Evolutionary conservation across 2,329 filamentous ascomycete genomes (phyloP), one percentile per base, ranked within the genome.

Genomic region (Cucurbitaria berberidis): DNA sequence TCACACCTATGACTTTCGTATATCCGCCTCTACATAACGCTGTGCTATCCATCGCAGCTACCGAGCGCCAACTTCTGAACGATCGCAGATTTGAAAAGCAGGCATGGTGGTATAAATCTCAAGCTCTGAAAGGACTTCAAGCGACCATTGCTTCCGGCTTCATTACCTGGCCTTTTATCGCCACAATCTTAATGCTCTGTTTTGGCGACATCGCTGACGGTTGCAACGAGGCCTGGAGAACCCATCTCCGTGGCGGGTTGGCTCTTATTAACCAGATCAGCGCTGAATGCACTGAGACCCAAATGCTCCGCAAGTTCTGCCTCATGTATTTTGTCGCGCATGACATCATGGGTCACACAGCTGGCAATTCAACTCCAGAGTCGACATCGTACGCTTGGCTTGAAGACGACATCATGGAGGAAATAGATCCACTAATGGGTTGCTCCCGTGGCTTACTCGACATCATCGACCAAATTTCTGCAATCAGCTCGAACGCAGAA

Each of bases 151-250:
- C 53, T 10, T 49, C 50, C 3, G 56, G 46, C 2, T 43, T 36
- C 15, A 46, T 63, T 18, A 58, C 58, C 42, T 65, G 66, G 57
- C 64, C 57, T 1, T 55, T 60, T 3, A 55, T 73, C 9, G 69
- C 70, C 13, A 65, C 69, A 1, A 60, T 73, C 18, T 43, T 74
- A 27, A 74, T 74, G 70, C 59, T 74, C 18, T 74, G 70, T 51
- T 74, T 73, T 48, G 65, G 69, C 41, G 70, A 73, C 59, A 73
- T 74, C 27, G 67, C 69, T 1, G 69, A 72, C 38, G 70, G 65
- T 9, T 73, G 69, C 45, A 59, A 59, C 3, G 59, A 67, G 26
- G 71, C 69, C 1, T 74, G 70, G 70, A 63, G 66, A 8, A 70
- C 63, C 0, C 70, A 74, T 53, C 59, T 73, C 30, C 67, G 61